Evolutionary conservation across 2,329 filamentous ascomycete genomes (phyloP).

Genomic region (Aspergillus ochraceus): DNA sequence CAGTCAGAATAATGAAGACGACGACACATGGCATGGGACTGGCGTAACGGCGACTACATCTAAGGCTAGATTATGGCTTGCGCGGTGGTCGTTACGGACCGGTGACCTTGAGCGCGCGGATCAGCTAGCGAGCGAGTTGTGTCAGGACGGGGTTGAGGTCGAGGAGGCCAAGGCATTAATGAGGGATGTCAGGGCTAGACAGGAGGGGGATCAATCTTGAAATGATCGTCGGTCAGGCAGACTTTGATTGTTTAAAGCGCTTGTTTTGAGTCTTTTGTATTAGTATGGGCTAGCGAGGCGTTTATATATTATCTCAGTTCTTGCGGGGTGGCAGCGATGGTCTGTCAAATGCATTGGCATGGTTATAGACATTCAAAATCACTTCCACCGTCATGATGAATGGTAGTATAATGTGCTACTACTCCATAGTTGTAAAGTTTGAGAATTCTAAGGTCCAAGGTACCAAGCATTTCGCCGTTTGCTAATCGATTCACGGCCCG

Average conservation of each 20-base stretch:
- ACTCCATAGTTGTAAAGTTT: too few species aligned
- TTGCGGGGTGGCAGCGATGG: neutral
- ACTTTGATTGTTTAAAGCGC: neutral
- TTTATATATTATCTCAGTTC: neutral
- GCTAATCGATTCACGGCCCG: neutral
- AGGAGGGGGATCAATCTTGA: constrained; percentile 58
- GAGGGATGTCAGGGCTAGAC: constrained; percentile 70
- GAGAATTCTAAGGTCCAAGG: too few species aligned
- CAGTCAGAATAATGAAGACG: constrained; percentile 40
- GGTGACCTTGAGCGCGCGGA: constrained; percentile 75
- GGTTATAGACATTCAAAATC: too few species aligned
- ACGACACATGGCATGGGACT: constrained; percentile 56
- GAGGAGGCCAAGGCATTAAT: constrained; percentile 95
- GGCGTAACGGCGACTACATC: constrained; percentile 90
- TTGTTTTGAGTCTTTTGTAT: neutral
- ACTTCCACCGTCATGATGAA: too few species aligned
- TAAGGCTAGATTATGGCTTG: constrained; percentile 91
- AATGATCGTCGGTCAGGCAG: neutral
- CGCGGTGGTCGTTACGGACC: constrained; percentile 72
- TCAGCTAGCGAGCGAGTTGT: constrained; percentile 83
- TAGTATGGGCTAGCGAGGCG: constrained; percentile 11
- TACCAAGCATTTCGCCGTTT: too few species aligned
- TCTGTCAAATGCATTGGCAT: too few species aligned
- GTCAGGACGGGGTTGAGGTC: constrained; percentile 92
- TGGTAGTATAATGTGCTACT: too few species aligned